Evolutionary conservation across 768 basidiomycete genomes (phyloP).

Genomic region (Pluteus cervinus): DNA sequence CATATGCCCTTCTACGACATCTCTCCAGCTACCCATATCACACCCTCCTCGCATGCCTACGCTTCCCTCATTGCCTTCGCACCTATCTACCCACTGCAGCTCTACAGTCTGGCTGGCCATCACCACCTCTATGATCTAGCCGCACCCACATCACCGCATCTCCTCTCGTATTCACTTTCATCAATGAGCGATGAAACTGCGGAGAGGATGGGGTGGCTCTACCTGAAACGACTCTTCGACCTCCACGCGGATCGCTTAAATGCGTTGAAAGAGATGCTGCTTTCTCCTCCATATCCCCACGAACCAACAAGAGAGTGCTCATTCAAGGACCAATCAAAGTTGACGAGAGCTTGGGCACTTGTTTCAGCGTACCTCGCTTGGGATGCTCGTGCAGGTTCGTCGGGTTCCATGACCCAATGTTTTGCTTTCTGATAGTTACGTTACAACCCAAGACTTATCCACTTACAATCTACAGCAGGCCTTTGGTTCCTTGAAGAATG

Average conservation of each 20-base stretch:
- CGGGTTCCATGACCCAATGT: no score
- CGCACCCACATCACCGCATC: constrained; percentile 27
- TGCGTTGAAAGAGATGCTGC: constrained; percentile 18
- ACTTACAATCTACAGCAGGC: no score
- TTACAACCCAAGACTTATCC: no score
- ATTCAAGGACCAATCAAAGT: no score
- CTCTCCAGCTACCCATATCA: constrained; percentile 13
- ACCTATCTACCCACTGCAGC: constrained; percentile 27
- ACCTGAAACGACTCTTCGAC: constrained; percentile 30
- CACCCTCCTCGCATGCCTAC: constrained; percentile 20
- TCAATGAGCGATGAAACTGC: constrained; percentile 26
- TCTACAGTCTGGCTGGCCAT: no score
- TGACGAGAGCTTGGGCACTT: no score
- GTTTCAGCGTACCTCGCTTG: no score
- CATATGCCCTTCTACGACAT: constrained; percentile 18
- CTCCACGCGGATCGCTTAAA: constrained; percentile 27
- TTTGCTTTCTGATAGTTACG: no score
- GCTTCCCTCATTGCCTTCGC: constrained; percentile 32
- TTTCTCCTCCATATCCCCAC: constrained; percentile 18
- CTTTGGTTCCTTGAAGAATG: no score
- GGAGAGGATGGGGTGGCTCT: constrained; percentile 25
- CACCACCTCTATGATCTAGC: constrained; percentile 29
- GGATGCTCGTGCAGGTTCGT: no score
- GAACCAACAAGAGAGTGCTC: constrained; percentile 14
- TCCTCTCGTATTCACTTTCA: constrained; percentile 24